A percentile compares a stretch with the other conserved stretches of the same genome.
Conservation (phyloP, 2,329 filamentous ascomycete genomes). For the Cercospora janseana region DNA sequence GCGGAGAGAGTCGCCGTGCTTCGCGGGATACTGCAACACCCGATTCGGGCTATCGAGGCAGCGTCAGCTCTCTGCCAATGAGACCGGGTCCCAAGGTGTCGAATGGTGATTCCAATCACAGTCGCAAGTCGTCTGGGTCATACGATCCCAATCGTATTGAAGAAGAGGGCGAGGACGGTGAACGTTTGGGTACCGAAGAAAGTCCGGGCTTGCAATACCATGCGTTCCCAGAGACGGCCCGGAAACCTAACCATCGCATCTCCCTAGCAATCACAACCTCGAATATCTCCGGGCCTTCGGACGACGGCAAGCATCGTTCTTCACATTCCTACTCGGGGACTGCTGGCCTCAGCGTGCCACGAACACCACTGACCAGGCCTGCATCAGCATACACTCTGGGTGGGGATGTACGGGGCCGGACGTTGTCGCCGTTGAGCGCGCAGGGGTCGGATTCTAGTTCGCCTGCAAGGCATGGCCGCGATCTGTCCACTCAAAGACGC, state of each 20-base stretch:
- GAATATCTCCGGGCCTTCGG: constrained; percentile 32
- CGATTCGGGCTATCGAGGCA: constrained; percentile 23
- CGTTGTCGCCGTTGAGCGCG: constrained; percentile 53
- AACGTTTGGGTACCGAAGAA: constrained; percentile 35
- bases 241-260: constrained; percentile 29
- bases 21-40: constrained; percentile 27
- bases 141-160: constrained; percentile 28
- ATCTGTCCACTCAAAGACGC: constrained; percentile 51
- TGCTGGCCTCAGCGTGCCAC: constrained; percentile 42
- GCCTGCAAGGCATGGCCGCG: constrained; percentile 46
- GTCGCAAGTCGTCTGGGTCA: constrained; percentile 24
- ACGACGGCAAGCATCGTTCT: constrained; percentile 20
- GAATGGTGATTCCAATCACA: constrained; percentile 19
- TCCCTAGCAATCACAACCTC: constrained; percentile 37
- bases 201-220: constrained; percentile 52
- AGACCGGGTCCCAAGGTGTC: constrained; percentile 2
- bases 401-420: constrained; percentile 68
- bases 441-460: constrained; percentile 38
- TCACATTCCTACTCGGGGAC: constrained; percentile 34
- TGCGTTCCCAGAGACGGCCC: constrained; percentile 42
- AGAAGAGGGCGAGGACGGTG: constrained; percentile 29
- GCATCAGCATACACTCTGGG: constrained; percentile 72
- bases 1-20: constrained; percentile 20
- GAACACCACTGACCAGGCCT: constrained; percentile 53
- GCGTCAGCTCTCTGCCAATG: constrained; percentile 2